Evolutionary conservation across 176 grass and related monocot species (phyloP).

Genomic region (Avena eriantha): DNA sequence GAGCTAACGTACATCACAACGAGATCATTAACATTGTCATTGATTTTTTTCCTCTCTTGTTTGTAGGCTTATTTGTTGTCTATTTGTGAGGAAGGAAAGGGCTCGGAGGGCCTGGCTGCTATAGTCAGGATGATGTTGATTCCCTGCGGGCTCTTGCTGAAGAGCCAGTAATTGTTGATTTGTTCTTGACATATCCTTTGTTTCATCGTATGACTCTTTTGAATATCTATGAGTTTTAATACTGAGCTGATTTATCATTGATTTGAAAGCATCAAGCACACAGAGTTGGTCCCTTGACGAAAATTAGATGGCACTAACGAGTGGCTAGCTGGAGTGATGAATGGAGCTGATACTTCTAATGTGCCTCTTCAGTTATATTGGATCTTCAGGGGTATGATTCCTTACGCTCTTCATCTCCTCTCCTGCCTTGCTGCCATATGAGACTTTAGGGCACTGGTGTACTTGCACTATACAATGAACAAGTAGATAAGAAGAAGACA

Average conservation of each 20-base stretch:
- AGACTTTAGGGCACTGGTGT: too few relatives aligned
- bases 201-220: conserved; percentile 1
- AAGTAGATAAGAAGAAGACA: too few relatives aligned
- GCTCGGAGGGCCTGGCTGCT: conserved; percentile 53
- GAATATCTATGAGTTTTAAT: background rate
- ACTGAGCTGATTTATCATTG: background rate
- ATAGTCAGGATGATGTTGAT: conserved; percentile 85
- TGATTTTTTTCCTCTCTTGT: background rate
- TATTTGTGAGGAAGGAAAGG: conserved; percentile 75
- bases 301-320: conserved; percentile 67
- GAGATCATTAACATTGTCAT: background rate
- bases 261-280: conserved; percentile 19
- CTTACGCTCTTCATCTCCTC: too few relatives aligned
- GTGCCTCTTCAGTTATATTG: conserved; percentile 47
- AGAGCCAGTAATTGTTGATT: conserved; percentile 70
- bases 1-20: background rate
- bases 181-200: conserved; percentile 97
- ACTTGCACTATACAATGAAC: too few relatives aligned
- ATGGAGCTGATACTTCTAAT: conserved; percentile 63
- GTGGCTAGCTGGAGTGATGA: conserved; percentile 79
- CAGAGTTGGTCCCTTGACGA: conserved; percentile 53
- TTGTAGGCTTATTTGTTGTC: conserved; percentile 72
- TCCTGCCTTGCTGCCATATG: too few relatives aligned
- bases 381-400: conserved; percentile 69
- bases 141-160: conserved; percentile 81